Conservation (phyloP, 495 filamentous ascomycete genomes). For the Penicillium mononematosum region DNA sequence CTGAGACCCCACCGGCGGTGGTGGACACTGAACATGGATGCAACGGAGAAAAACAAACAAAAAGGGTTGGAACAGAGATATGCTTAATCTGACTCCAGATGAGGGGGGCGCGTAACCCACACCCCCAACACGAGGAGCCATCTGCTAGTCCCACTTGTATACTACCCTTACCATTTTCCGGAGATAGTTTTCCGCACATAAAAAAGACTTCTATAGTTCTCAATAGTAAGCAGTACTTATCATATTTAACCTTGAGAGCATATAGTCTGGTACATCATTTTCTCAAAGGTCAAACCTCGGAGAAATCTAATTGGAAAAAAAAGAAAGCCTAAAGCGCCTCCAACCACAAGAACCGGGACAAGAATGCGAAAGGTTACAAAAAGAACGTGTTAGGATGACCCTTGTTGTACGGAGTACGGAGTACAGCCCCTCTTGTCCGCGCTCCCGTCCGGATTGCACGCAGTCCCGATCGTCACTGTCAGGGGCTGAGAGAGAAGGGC, state of each 20-base stretch:
- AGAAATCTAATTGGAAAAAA: background rate
- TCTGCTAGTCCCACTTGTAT: background rate
- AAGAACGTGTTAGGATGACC: background rate
- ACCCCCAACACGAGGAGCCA: constrained; percentile 16
- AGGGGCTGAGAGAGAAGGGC: constrained; percentile 15
- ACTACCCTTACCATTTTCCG: background rate
- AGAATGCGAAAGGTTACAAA: background rate
- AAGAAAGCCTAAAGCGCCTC: background rate
- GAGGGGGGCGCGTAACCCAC: constrained; percentile 18
- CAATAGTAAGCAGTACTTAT: background rate
- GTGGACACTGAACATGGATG: constrained; percentile 37
- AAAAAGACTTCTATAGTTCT: background rate
- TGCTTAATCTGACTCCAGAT: constrained; percentile 38
- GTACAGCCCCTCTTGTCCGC: background rate
- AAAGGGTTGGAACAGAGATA: constrained; percentile 31
- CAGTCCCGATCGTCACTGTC: constrained; percentile 26
- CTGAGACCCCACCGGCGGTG: constrained; percentile 23
- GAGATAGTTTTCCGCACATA: background rate
- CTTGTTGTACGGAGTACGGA: background rate
- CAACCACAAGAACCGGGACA: constrained; percentile 1
- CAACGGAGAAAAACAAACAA: constrained; percentile 28
- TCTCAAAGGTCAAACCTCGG: background rate
- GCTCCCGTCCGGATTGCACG: constrained; percentile 7
- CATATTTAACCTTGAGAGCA: background rate
- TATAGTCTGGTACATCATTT: background rate